These are phyloP conservation scores for Linderina pennispora DNA, from an alignment of 192 early-diverging fungal genomes.

Conservation along the genomic window DNA sequence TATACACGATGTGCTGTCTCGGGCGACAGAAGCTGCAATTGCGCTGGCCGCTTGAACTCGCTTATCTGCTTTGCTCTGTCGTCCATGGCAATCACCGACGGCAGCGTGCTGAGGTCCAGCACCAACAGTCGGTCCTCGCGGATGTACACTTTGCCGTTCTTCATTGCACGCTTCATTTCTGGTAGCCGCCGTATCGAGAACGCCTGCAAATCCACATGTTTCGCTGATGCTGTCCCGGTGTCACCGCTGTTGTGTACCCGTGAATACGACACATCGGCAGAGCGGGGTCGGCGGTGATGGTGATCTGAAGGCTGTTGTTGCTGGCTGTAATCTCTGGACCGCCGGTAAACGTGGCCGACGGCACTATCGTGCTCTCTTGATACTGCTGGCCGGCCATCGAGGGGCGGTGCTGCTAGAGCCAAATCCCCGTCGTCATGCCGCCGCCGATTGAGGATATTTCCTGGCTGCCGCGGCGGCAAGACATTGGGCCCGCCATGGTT, in stretches of 20 bases:
- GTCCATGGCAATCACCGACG: conserved; percentile 10
- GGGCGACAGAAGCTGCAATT: conserved; percentile 1
- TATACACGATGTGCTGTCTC: conserved; percentile 4
- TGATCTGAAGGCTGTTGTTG: too few species aligned
- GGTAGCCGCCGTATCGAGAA: conserved; percentile 18
- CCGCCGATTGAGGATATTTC: too few species aligned
- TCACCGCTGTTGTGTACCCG: not conserved
- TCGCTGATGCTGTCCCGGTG: not conserved
- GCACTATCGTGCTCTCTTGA: too few species aligned
- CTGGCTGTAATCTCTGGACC: too few species aligned
- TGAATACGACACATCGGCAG: not conserved
- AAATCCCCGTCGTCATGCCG: too few species aligned
- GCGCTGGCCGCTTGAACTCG: conserved; percentile 17
- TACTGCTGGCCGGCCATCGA: too few species aligned
- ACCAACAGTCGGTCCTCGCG: conserved; percentile 19
- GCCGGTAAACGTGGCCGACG: too few species aligned
- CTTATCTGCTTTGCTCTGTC: conserved; percentile 5
- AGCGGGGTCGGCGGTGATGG: not conserved
- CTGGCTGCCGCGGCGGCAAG: too few species aligned
- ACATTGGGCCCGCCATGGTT: too few species aligned
- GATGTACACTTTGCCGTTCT: conserved; percentile 29
- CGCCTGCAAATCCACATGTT: conserved; percentile 1
- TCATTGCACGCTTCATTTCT: conserved; percentile 21
- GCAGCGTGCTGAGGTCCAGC: conserved; percentile 14
- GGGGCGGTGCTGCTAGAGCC: too few species aligned